Evolutionary conservation across 2,329 filamentous ascomycete species (phyloP).

Genomic region (Aspergillus clavatus): DNA sequence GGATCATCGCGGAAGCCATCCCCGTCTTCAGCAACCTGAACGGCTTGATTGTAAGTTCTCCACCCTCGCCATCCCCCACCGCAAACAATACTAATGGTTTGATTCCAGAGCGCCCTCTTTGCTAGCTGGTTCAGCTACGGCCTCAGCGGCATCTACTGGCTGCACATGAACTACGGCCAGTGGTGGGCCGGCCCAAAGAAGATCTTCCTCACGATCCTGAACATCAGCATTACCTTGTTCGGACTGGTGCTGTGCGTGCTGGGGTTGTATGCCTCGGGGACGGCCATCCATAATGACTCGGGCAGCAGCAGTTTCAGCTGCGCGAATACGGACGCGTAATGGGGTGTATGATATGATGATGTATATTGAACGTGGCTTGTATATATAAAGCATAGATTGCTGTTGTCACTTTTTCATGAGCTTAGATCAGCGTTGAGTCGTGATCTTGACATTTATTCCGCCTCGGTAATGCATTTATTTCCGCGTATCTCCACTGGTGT

Average conservation of each 20-base stretch:
- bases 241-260: constrained; percentile 32
- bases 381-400: too few species aligned
- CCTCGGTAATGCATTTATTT: too few species aligned
- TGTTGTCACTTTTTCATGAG: too few species aligned
- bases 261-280: constrained; percentile 35
- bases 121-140: constrained; percentile 60
- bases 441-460: too few species aligned
- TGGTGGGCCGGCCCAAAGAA: constrained; percentile 43
- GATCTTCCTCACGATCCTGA: constrained; percentile 41
- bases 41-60: constrained; percentile 48
- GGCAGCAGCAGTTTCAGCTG: constrained; percentile 38
- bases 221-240: constrained; percentile 42
- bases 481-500: too few species aligned
- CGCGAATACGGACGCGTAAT: too few species aligned
- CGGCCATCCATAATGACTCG: constrained; percentile 30
- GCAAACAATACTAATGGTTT: constrained; percentile 13
- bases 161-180: constrained; percentile 44
- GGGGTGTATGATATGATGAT: too few species aligned
- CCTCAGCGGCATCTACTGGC: constrained; percentile 43
- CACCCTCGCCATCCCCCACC: not conserved
- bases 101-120: constrained; percentile 53
- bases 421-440: too few species aligned
- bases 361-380: too few species aligned
- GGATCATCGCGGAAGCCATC: constrained; percentile 64
- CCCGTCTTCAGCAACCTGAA: constrained; percentile 64